These are phyloP conservation scores for Podaxis rugospora DNA, from an alignment of 768 basidiomycete genomes.

Conservation along the genomic window DNA sequence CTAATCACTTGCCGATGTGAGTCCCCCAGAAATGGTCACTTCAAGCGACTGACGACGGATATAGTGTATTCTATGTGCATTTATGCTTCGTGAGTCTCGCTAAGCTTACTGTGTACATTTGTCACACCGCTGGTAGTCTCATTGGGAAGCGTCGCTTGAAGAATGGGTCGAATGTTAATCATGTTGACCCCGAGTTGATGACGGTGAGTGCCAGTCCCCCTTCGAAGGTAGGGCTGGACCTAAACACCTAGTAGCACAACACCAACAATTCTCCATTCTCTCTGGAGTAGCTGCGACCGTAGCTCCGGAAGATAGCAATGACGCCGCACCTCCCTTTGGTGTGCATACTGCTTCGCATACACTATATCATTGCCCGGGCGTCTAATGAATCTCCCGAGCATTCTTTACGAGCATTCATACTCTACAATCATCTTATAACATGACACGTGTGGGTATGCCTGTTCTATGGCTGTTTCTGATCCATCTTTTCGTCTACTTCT, in stretches of 20 bases:
- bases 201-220: background rate
- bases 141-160: background rate
- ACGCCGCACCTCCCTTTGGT: background rate
- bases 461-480: background rate
- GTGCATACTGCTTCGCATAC: no score
- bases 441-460: background rate
- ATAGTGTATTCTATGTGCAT: constrained; percentile 2
- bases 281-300: background rate
- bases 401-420: no score
- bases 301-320: background rate
- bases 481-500: background rate
- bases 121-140: background rate
- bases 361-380: no score
- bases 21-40: background rate
- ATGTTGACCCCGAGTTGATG: background rate
- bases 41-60: background rate
- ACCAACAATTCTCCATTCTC: background rate
- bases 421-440: background rate
- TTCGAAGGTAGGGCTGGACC: background rate
- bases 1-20: constrained; percentile 9
- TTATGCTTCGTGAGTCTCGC: background rate
- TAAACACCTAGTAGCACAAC: background rate
- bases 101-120: no score
- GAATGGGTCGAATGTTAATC: background rate
- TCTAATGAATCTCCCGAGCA: no score